Percentiles rank a stretch among this genome's conserved stretches.
These are phyloP conservation scores for Metschnikowia gelsemii DNA, from an alignment of 805 yeast genomes.

Conservation along the genomic window DNA sequence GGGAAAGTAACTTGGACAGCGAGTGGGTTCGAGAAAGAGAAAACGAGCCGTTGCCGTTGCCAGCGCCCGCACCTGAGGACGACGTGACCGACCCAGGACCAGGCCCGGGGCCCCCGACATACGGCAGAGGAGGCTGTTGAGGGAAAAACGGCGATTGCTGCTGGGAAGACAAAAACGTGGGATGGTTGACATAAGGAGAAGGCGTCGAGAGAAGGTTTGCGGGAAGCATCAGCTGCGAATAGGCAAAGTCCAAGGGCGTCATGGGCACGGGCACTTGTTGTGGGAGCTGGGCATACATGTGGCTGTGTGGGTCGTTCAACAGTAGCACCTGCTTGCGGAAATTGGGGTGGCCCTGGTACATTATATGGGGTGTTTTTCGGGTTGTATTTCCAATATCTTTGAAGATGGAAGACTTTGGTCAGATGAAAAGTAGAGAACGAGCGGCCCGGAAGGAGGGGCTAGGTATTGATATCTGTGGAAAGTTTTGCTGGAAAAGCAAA, in stretches of 20 bases:
- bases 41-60: too few relatives aligned
- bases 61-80: neutral
- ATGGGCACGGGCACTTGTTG: constrained; percentile 14
- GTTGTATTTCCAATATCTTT: neutral
- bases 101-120: neutral
- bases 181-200: constrained; percentile 55
- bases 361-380: neutral
- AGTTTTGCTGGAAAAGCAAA: too few relatives aligned
- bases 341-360: constrained; percentile 8
- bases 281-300: constrained; percentile 7
- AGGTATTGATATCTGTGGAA: neutral
- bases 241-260: constrained; percentile 55
- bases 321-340: constrained; percentile 10
- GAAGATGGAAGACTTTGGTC: neutral
- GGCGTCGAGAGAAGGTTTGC: constrained; percentile 49
- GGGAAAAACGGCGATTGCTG: constrained; percentile 13
- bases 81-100: neutral
- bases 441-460: too few relatives aligned
- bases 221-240: constrained; percentile 63
- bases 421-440: too few relatives aligned
- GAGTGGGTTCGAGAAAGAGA: constrained; percentile 7
- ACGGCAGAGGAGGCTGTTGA: constrained; percentile 7
- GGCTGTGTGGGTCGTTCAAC: constrained; percentile 9
- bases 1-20: constrained; percentile 6
- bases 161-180: constrained; percentile 20